Evolutionary conservation across 139 green algal genomes (phyloP).

Genomic region (Helicosporidium sp.): DNA sequence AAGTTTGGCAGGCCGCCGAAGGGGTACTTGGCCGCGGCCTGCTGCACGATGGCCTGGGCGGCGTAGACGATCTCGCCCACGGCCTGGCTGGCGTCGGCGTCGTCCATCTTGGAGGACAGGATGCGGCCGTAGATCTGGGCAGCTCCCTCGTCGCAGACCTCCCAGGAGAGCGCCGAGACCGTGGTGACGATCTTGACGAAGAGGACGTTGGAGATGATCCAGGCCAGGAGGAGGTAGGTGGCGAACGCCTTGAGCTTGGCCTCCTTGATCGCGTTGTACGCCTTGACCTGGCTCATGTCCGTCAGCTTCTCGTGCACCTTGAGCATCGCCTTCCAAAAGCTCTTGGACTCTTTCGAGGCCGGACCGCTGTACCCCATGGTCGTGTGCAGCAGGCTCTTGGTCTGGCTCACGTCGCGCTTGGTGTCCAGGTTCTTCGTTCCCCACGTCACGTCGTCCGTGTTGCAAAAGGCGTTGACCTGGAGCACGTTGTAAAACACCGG

Average conservation of each 20-base stretch:
- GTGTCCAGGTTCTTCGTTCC: slow-evolving; percentile 27
- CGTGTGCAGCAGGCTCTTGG: slow-evolving; percentile 12
- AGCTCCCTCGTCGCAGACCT: slow-evolving; percentile 8
- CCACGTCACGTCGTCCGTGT: slow-evolving; percentile 25
- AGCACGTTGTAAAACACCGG: slow-evolving; percentile 23
- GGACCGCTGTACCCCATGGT: slow-evolving; percentile 4
- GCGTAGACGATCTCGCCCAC: slow-evolving; percentile 11
- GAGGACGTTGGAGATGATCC: slow-evolving; percentile 15
- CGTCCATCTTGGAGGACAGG: slow-evolving; percentile 3
- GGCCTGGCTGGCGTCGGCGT: slow-evolving; percentile 3
- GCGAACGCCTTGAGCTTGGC: slow-evolving; percentile 13
- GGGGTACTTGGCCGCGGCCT: slow-evolving; percentile 8
- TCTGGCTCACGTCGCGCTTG: slow-evolving; percentile 10
- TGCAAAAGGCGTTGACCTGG: slow-evolving; percentile 24
- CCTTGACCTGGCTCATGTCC: slow-evolving; percentile 15
- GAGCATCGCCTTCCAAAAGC: slow-evolving; percentile 15
- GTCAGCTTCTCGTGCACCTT: slow-evolving; percentile 20
- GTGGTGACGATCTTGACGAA: slow-evolving; percentile 11
- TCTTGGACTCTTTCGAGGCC: slow-evolving; percentile 12
- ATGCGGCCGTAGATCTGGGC: slow-evolving; percentile 8
- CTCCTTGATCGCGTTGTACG: slow-evolving; percentile 15
- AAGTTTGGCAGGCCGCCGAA: slow-evolving; percentile 16
- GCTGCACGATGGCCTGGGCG: slow-evolving; percentile 11
- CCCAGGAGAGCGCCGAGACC: slow-evolving; percentile 7
- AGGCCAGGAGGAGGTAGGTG: slow-evolving; percentile 17